Base-by-base conservation (phyloP, 2,329 filamentous ascomycete species). In the Colletotrichum paranaense region DNA sequence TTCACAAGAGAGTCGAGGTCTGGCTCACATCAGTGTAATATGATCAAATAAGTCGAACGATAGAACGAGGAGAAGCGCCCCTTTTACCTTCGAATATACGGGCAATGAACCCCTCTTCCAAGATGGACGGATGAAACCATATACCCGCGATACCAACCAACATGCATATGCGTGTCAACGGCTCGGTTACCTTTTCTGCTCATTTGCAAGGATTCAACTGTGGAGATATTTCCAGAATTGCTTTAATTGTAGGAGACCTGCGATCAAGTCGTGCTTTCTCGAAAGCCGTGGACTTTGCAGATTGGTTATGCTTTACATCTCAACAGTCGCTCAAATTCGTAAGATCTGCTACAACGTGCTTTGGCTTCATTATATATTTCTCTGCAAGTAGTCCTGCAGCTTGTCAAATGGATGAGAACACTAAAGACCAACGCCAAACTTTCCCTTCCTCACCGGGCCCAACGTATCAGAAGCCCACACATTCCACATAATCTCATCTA, bases 401-500 rank as follows among this genome's bases (percentile, higher is more conserved):
- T 32, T 30, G n/a, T 70, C 11, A 49, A 24, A 42, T n/a, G 56
- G 38, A 46, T 19, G 59, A 32, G 26, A 22, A 38, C 30, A 69
- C 35, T 12, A 30, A 63, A 57, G 22, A 52, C 38, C 22, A 14
- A 72, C 69, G 69, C 69, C 52, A 12, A 63, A 68, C 35, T 72
- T n/a, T 32, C 56, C 68, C 35, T 62, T 72, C 68, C 69, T 57
- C 68, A 91, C 82, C 14, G 91, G 82, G 1, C 88, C 89, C 16
- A 91, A 52, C 53, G 53, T 57, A 72, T 53, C 88, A 56, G 24
- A 62, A 62, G 49, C 24, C 38, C 71, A 55, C 59, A 59, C 60
- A 72, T 74, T 67, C 72, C 52, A 66, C 65, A 65, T 74, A 58
- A 63, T 42, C 58, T 67, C 68, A 35, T 67, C 68, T 62, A 22